Conservation (phyloP, 371 early-diverging fungal genomes). For the Apophysomyces trapeziformis region DNA sequence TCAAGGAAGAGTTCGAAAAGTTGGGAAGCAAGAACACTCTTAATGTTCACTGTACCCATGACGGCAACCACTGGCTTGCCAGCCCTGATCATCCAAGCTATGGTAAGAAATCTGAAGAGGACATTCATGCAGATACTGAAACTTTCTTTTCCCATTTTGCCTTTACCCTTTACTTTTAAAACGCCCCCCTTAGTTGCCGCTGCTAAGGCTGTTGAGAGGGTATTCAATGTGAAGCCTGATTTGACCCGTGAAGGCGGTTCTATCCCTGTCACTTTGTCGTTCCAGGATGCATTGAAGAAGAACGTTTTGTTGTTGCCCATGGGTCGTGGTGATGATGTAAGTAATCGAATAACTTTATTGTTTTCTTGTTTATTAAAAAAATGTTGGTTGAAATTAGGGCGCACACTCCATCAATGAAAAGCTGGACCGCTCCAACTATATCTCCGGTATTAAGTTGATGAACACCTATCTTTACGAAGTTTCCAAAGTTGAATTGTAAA, state of each 20-base stretch:
- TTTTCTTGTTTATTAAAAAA: neutral
- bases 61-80: slow-evolving; percentile 93
- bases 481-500: slow-evolving; percentile 47
- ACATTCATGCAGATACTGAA: slow-evolving; percentile 2
- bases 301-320: slow-evolving; percentile 92
- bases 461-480: slow-evolving; percentile 91
- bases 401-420: slow-evolving; percentile 98
- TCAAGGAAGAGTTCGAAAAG: slow-evolving; percentile 84
- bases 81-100: slow-evolving; percentile 92
- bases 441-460: slow-evolving; percentile 92
- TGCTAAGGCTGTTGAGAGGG: slow-evolving; percentile 85
- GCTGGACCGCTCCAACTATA: slow-evolving; percentile 89
- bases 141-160: neutral
- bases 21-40: slow-evolving; percentile 87
- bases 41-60: slow-evolving; percentile 75
- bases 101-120: slow-evolving; percentile 46
- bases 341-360: slow-evolving; percentile 15
- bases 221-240: slow-evolving; percentile 91
- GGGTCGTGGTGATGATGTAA: slow-evolving; percentile 86
- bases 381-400: slow-evolving; percentile 53
- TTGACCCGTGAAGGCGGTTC: slow-evolving; percentile 97
- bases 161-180: neutral
- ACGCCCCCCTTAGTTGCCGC: slow-evolving; percentile 70
- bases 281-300: slow-evolving; percentile 92
- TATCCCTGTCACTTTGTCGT: slow-evolving; percentile 97